Evolutionary conservation across 176 grass and related monocot genomes (phyloP).

Genomic region (Raddia guianensis): DNA sequence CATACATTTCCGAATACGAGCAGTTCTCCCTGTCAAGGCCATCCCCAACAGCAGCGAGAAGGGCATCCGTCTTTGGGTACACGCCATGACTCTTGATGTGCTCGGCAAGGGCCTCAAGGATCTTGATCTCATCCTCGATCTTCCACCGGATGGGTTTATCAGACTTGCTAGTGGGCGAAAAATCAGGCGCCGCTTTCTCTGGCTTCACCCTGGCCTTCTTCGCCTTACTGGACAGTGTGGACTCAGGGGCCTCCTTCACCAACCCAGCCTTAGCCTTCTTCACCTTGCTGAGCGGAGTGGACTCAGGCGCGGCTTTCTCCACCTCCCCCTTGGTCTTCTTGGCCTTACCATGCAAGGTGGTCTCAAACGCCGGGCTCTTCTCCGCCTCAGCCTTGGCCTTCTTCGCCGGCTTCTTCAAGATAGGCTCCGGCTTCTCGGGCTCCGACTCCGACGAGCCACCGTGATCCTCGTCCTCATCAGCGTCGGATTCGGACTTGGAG

Average conservation of each 20-base stretch:
- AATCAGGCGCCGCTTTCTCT: neutral
- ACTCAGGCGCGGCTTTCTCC: conserved; percentile 7
- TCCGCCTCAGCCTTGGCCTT: conserved; percentile 9
- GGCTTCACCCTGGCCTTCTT: conserved; percentile 7
- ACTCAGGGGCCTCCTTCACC: neutral
- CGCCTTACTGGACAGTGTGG: neutral
- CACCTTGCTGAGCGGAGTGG: neutral
- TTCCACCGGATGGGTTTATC: conserved; percentile 9
- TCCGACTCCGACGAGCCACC: conserved; percentile 4
- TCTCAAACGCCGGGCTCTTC: conserved; percentile 28
- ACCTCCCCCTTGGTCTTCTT: conserved; percentile 30
- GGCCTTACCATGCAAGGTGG: neutral
- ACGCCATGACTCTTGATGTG: conserved; percentile 21
- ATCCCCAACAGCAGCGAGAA: conserved; percentile 25
- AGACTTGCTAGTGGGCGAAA: neutral
- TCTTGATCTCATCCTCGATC: conserved; percentile 28
- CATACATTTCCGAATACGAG: neutral
- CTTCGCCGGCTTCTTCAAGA: neutral
- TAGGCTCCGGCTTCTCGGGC: neutral
- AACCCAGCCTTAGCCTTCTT: conserved; percentile 7
- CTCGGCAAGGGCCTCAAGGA: conserved; percentile 21
- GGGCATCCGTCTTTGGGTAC: neutral
- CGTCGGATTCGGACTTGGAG: neutral
- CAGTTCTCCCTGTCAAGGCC: conserved; percentile 26
- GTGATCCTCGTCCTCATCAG: conserved; percentile 16